Conservation (phyloP, 192 early-diverging fungal species). For the Oehlia diaphana region DNA sequence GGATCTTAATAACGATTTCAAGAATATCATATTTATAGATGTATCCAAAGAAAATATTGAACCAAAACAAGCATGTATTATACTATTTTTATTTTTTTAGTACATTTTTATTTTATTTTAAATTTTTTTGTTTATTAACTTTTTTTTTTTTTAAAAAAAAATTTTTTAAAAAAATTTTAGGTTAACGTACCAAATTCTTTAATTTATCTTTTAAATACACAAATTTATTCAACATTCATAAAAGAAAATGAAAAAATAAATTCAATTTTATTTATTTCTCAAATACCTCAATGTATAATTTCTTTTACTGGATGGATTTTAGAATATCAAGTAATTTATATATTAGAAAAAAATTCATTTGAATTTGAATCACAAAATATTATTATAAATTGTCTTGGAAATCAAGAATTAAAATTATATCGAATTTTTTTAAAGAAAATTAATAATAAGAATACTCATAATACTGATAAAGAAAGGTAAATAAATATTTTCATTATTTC, state of each 20-base stretch:
- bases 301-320: slow-evolving; percentile 7
- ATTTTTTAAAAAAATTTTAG: neutral
- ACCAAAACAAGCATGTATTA: neutral
- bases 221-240: neutral
- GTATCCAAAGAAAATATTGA: neutral
- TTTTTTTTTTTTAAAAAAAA: too few species aligned
- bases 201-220: neutral
- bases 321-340: neutral
- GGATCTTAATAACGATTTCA: neutral
- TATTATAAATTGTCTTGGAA: neutral
- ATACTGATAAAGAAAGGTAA: neutral
- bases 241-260: neutral
- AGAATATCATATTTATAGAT: neutral
- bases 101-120: too few species aligned
- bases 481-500: neutral
- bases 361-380: neutral
- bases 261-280: neutral
- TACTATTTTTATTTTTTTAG: too few species aligned
- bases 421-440: neutral
- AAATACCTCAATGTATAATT: neutral
- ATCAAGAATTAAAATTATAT: neutral
- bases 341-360: neutral
- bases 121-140: neutral
- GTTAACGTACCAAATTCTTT: neutral
- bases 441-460: neutral